These are phyloP conservation scores for Yarrowia sp. DNA, from an alignment of 805 yeast species.

Conservation along the genomic window DNA sequence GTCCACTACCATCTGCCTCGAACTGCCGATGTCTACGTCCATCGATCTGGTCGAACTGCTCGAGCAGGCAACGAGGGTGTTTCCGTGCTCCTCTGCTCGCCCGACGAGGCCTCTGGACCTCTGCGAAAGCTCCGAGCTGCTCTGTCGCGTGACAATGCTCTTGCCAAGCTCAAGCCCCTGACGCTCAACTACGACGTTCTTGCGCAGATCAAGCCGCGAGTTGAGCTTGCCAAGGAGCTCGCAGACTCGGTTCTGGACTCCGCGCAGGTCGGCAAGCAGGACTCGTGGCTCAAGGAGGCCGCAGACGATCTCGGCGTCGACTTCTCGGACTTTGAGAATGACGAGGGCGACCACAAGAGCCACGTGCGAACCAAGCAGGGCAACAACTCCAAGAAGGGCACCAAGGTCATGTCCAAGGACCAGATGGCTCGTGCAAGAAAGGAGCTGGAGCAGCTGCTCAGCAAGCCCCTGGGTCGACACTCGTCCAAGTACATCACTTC, in stretches of 20 bases:
- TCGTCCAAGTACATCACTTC: constrained; percentile 64
- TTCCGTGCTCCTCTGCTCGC: constrained; percentile 88
- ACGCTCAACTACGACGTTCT: constrained; percentile 77
- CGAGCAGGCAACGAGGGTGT: constrained; percentile 93
- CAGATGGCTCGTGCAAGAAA: constrained; percentile 49
- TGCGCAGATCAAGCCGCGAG: constrained; percentile 66
- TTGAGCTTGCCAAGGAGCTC: constrained; percentile 63
- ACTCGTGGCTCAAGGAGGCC: constrained; percentile 80
- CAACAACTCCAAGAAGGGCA: constrained; percentile 36
- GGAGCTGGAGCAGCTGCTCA: constrained; percentile 54
- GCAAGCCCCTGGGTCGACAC: constrained; percentile 55
- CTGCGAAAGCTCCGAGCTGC: constrained; percentile 64
- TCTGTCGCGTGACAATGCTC: constrained; percentile 47
- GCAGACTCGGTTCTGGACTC: constrained; percentile 68
- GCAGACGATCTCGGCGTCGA: constrained; percentile 92
- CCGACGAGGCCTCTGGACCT: constrained; percentile 90
- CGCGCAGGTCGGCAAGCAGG: constrained; percentile 50
- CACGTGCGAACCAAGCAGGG: constrained; percentile 14
- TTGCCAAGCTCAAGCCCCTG: constrained; percentile 51
- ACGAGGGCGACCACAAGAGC: constrained; percentile 18
- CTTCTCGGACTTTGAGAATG: constrained; percentile 51
- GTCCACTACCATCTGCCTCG: constrained; percentile 95
- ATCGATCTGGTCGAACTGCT: constrained; percentile 98
- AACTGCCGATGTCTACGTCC: constrained; percentile 90
- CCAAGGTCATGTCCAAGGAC: constrained; percentile 40